phyloP scores from a whole-genome alignment of 1,139 yeast species.

The Yamadazyma songkhlaensis region DNA sequence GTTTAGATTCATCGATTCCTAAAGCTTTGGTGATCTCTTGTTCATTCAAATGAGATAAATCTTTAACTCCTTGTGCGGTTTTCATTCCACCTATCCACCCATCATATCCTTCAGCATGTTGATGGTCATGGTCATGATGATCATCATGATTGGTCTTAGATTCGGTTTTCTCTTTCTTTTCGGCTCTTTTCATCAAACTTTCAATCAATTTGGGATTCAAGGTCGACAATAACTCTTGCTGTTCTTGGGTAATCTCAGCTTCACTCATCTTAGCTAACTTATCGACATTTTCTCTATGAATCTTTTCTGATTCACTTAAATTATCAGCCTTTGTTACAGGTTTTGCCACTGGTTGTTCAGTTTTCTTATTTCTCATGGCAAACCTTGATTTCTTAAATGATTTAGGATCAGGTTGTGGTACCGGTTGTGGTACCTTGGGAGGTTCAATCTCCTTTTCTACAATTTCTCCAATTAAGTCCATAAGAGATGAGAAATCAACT shows the following conservation, averaged over 20 bases:
- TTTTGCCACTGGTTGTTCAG: conserved; percentile 14
- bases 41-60: conserved; percentile 34
- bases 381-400: conserved; percentile 29
- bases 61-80: conserved; percentile 32
- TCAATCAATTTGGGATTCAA: conserved; percentile 71
- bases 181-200: conserved; percentile 47
- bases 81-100: conserved; percentile 73
- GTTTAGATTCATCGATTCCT: conserved; percentile 20
- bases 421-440: conserved; percentile 28
- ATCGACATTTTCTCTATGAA: conserved; percentile 73
- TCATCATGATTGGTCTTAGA: neutral
- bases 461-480: conserved; percentile 77
- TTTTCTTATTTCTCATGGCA: conserved; percentile 10
- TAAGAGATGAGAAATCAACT: conserved; percentile 16
- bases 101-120: conserved; percentile 64
- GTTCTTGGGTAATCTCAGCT: conserved; percentile 63
- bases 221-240: conserved; percentile 60
- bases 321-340: neutral
- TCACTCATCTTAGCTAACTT: conserved; percentile 60
- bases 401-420: conserved; percentile 37
- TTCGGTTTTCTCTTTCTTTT: conserved; percentile 18
- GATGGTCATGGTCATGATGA: conserved; percentile 21
- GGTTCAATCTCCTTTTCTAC: conserved; percentile 58
- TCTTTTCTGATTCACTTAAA: conserved; percentile 60
- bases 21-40: conserved; percentile 40